Base-by-base conservation (phyloP, 108 stramenopile genomes). In the Nannochloropsis gaditana region DNA sequence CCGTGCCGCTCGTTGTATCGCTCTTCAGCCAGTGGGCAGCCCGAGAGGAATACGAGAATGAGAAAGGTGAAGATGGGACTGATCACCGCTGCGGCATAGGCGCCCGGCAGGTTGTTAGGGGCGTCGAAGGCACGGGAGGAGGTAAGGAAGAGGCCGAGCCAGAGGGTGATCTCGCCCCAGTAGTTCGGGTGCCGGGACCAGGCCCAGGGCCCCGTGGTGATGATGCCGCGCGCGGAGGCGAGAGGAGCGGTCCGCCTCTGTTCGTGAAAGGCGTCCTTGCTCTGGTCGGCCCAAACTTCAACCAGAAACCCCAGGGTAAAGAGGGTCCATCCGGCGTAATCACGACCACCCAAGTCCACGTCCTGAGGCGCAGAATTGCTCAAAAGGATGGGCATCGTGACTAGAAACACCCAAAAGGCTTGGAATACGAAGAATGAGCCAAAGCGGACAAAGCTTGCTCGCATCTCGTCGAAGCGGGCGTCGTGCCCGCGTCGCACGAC, bases 101-200 rank as follows among this genome's bases (percentile, higher is more conserved):
- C 59, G 59, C 59, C 59, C 2, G 59, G 59, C 59, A 73, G 59
- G 59, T 73, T 73, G 59, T 73, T 73, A n/a, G 59, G 59, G 59
- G 4, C 59, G 59, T 73, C 6, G 59, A 73, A 73, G 59, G 59
- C 15, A n/a, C 19, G n/a, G 59, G 59, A 73, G 59, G 19, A 73
- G 59, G 59, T n/a, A 2, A 73, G 59, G 59, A 73, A 73, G 59
- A 73, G 59, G 3, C 59, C 59, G 5, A 73, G 59, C 59, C 59
- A 73, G 15, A 73, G 59, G 8, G 59, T 73, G 59, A 73, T 73
- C n/a, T 73, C 59, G n/a, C 59, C 59, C 59, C 59, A 73, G n/a
- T 73, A 73, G n/a, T 73, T 73, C 59, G 59, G 59, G n/a, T 73
- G 59, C 59, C 59, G 59, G 15, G 59, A 73, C 59, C 59, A 73